Evolutionary conservation across 202 grass and related monocot genomes (phyloP).

Genomic region (Sporobolus alterniflorus): DNA sequence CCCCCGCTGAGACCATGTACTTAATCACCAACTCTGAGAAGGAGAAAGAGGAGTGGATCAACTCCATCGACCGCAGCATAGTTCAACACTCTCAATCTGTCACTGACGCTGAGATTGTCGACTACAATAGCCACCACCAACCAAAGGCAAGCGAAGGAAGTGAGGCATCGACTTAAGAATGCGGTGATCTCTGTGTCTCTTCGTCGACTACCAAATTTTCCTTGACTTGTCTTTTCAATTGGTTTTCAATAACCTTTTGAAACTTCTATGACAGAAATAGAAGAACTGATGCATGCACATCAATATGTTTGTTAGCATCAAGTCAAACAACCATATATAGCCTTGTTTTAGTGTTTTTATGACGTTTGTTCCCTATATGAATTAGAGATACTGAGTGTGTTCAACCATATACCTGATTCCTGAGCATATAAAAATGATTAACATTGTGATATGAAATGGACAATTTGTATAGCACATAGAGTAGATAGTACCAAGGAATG

Average conservation of each 20-base stretch:
- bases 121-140: slow-evolving; percentile 74
- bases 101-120: slow-evolving; percentile 83
- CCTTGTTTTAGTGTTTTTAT: not conserved
- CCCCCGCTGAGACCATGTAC: slow-evolving; percentile 89
- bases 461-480: not conserved
- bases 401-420: not conserved
- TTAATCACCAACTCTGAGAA: slow-evolving; percentile 98
- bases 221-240: no score
- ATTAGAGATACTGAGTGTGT: not conserved
- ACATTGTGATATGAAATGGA: not conserved
- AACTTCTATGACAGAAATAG: not conserved
- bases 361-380: not conserved
- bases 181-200: slow-evolving; percentile 19
- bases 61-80: slow-evolving; percentile 91
- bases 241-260: not conserved
- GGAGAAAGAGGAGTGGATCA: slow-evolving; percentile 99
- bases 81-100: slow-evolving; percentile 86
- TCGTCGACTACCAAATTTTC: not conserved
- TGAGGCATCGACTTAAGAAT: slow-evolving; percentile 26
- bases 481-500: not conserved
- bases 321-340: not conserved
- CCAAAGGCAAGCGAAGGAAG: slow-evolving; percentile 4
- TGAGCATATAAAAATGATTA: not conserved
- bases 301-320: not conserved
- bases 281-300: not conserved